These are phyloP conservation scores for Chaetothyriales sp. DNA, from an alignment of 2,329 filamentous ascomycete species.

Conservation along the genomic window DNA sequence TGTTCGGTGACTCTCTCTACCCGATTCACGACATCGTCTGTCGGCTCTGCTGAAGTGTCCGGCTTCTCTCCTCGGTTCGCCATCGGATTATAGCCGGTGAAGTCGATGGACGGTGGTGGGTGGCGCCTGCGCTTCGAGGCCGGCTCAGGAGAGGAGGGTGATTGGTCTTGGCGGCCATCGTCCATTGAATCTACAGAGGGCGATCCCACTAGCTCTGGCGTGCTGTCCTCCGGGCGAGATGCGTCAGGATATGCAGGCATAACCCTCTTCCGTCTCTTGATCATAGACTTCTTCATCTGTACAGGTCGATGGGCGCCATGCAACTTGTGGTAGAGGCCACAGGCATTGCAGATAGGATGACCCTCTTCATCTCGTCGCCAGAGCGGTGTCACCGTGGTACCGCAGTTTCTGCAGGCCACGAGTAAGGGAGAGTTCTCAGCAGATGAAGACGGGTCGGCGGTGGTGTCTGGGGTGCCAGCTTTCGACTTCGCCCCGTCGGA, in stretches of 20 bases:
- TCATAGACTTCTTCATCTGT: constrained; percentile 97
- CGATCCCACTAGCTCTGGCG: constrained; percentile 6
- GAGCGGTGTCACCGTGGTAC: constrained; percentile 86
- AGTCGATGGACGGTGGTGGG: background rate
- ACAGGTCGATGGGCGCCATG: constrained; percentile 86
- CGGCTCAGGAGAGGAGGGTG: constrained; percentile 9
- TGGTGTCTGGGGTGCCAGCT: constrained; percentile 1
- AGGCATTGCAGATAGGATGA: constrained; percentile 96
- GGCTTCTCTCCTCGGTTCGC: background rate
- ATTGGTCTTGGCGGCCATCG: constrained; percentile 6
- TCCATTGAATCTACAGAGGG: constrained; percentile 8
- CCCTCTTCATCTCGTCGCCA: constrained; percentile 91
- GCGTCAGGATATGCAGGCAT: constrained; percentile 56
- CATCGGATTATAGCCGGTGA: constrained; percentile 23
- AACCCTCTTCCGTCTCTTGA: constrained; percentile 88
- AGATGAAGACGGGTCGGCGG: constrained; percentile 4
- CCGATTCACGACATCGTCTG: background rate
- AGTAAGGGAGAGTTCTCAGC: constrained; percentile 38
- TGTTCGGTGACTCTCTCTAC: background rate
- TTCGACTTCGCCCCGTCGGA: background rate
- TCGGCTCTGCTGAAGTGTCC: background rate
- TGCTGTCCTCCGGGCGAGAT: constrained; percentile 6
- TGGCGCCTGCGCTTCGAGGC: background rate
- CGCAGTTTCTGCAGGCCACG: constrained; percentile 92
- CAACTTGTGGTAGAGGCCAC: constrained; percentile 90